These are phyloP conservation scores for Pseudozyma flocculosa DNA, from an alignment of 1,284 basidiomycete species.

Conservation along the genomic window DNA sequence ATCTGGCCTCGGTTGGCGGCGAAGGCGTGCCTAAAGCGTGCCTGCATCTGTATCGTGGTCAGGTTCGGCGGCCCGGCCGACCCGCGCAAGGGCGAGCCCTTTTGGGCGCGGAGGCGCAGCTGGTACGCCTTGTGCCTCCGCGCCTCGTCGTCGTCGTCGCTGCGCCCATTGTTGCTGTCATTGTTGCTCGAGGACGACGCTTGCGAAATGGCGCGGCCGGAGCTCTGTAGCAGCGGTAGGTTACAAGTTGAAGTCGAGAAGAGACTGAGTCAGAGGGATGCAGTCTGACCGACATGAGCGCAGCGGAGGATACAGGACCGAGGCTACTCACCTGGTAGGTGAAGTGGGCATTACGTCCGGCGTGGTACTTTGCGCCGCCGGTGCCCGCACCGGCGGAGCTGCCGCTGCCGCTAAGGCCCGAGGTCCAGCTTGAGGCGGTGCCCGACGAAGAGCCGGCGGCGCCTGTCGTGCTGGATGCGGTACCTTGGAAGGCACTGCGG, in stretches of 20 bases:
- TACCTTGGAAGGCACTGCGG: constrained; percentile 37
- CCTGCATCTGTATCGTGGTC: constrained; percentile 30
- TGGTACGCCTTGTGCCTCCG: constrained; percentile 29
- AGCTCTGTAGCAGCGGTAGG: constrained; percentile 23
- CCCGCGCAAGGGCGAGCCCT: background rate
- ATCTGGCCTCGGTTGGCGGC: constrained; percentile 15
- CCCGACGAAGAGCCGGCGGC: constrained; percentile 21
- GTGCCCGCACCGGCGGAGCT: constrained; percentile 39
- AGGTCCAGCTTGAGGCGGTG: constrained; percentile 36
- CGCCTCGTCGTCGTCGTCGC: constrained; percentile 36
- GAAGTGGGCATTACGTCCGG: constrained; percentile 45
- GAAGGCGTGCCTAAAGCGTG: constrained; percentile 30
- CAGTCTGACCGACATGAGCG: too few species aligned
- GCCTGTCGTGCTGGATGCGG: constrained; percentile 1
- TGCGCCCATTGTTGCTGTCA: constrained; percentile 28
- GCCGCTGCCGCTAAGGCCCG: constrained; percentile 38
- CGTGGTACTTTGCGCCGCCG: constrained; percentile 50
- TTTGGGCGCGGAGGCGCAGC: constrained; percentile 18
- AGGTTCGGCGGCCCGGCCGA: constrained; percentile 8
- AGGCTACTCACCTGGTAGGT: constrained; percentile 28
- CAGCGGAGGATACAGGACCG: too few species aligned
- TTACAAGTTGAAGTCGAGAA: too few species aligned
- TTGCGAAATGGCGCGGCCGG: constrained; percentile 41
- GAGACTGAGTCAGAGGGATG: too few species aligned
- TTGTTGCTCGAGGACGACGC: constrained; percentile 23